Conservation (phyloP, 306 rosid species). For the Quercus cerris region DNA sequence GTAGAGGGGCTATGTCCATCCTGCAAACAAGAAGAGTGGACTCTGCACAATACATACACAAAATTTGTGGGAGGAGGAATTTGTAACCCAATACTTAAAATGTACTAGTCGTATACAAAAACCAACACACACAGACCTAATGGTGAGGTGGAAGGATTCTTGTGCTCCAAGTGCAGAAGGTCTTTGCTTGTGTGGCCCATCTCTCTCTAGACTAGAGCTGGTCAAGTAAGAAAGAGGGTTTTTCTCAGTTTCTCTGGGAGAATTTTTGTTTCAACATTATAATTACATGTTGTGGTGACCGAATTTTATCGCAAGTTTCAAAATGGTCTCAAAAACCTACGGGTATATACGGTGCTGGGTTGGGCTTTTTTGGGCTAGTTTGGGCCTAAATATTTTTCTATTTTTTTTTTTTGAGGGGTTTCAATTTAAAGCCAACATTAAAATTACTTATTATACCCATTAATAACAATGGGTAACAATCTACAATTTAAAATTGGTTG, state of each 20-base stretch:
- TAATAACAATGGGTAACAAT: too few relatives aligned
- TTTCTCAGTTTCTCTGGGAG: background rate
- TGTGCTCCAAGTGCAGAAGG: slow-evolving; percentile 62
- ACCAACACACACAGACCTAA: slow-evolving; percentile 30
- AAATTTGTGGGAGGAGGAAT: background rate
- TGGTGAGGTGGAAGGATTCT: slow-evolving; percentile 38
- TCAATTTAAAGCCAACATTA: too few relatives aligned
- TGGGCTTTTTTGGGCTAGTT: too few relatives aligned
- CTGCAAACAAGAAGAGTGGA: slow-evolving; percentile 47
- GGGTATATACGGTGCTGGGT: too few relatives aligned
- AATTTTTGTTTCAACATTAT: background rate
- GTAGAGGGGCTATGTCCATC: slow-evolving; percentile 9
- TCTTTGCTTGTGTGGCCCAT: slow-evolving; percentile 75
- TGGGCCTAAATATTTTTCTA: too few relatives aligned
- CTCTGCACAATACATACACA: slow-evolving; percentile 33
- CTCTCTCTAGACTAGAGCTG: background rate
- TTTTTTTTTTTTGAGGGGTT: too few relatives aligned
- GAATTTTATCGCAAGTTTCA: too few relatives aligned
- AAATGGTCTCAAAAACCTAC: too few relatives aligned
- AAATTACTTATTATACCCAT: too few relatives aligned
- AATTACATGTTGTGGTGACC: too few relatives aligned
- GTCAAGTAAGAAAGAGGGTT: background rate
- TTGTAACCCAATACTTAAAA: background rate
- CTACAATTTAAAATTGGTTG: too few relatives aligned
- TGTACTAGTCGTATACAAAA: too few relatives aligned